Evolutionary conservation across 1,139 yeast genomes (phyloP).

Genomic region (Zygosaccharomyces sapae): DNA sequence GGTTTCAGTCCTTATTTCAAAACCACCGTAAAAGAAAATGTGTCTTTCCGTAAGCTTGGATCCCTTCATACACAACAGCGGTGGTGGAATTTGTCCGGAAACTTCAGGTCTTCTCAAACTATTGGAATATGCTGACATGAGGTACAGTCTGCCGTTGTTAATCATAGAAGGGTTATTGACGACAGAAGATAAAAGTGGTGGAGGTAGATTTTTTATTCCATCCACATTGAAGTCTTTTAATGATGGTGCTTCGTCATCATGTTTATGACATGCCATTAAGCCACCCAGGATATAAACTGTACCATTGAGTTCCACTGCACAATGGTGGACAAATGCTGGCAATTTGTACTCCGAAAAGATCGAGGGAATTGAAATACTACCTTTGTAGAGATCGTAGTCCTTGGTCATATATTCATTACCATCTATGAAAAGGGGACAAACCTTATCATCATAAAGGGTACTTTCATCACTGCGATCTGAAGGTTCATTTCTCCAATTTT

Average conservation of each 20-base stretch:
- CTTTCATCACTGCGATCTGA: constrained; percentile 4
- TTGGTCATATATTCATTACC: constrained; percentile 24
- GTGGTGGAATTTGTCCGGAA: constrained; percentile 41
- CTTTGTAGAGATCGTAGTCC: constrained; percentile 23
- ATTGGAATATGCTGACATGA: constrained; percentile 39
- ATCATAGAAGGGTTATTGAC: constrained; percentile 40
- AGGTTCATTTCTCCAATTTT: constrained; percentile 14
- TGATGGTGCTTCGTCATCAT: constrained; percentile 37
- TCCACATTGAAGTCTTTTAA: constrained; percentile 38
- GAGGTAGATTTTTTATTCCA: constrained; percentile 42
- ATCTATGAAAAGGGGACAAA: constrained; percentile 27
- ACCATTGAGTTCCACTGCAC: constrained; percentile 38
- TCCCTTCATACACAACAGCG: constrained; percentile 40
- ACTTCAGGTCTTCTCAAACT: constrained; percentile 32
- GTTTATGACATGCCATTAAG: constrained; percentile 34
- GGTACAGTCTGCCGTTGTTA: constrained; percentile 38
- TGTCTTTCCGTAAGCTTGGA: constrained; percentile 40
- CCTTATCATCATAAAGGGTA: constrained; percentile 18
- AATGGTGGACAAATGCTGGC: constrained; percentile 42
- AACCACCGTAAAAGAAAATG: constrained; percentile 46
- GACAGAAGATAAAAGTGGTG: constrained; percentile 41
- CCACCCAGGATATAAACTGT: constrained; percentile 44
- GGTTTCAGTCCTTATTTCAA: constrained; percentile 40
- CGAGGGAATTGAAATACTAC: constrained; percentile 35
- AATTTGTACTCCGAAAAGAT: constrained; percentile 38